Base-by-base conservation (phyloP, 1,284 basidiomycete species). In the Ustilago lituana region DNA sequence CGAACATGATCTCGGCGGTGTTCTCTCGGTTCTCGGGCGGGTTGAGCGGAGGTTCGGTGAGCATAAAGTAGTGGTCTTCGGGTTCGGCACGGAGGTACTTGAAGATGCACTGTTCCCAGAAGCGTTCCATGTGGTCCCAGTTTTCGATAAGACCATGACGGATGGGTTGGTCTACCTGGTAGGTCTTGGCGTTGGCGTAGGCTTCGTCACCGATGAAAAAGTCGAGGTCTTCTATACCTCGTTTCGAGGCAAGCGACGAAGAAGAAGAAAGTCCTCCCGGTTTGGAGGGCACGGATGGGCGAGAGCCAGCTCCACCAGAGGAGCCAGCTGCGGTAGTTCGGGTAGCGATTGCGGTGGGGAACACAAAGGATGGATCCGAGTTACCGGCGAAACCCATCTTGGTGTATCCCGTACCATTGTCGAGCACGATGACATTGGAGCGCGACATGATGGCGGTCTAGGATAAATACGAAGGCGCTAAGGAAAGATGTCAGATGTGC, bases 91-190 rank as follows among this genome's bases (percentile, higher is more conserved):
- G 88, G 64, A 99, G 87, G 85, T 98, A 98, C 85, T 98, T 98
- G 89, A 99, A 99, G 87, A 98, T 98, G 60, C 91, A 93, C 86
- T 98, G 95, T 84, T 98, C 94, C 96, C 95, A 98, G 84, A 94
- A 98, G 10, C 96, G 87, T 84, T 98, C 96, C 96, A 99, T 99
- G 78, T 96, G 89, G 84, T 98, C 96, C 96, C 96, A 99, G 82
- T 98, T 98, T 74, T 98, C 96, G 80, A 98, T 97, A 89, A 93
- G 90, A 33, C 96, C 96, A 82, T 99, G 96, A 54, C 92, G 88
- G 81, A 98, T 98, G 20, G 96, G 96, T 84, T 98, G 97, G 84
- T 95, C 91, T 15, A 98, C 88, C 36, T 91, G 90, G 84, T 98
- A 99, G 36, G 80, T 81, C 85, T 94, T 97, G 36, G 90, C 89